Evolutionary conservation across 2,329 filamentous ascomycete species (phyloP), one percentile per base, ranked within the genome.

Genomic region (Neopestalotiopsis rosae): DNA sequence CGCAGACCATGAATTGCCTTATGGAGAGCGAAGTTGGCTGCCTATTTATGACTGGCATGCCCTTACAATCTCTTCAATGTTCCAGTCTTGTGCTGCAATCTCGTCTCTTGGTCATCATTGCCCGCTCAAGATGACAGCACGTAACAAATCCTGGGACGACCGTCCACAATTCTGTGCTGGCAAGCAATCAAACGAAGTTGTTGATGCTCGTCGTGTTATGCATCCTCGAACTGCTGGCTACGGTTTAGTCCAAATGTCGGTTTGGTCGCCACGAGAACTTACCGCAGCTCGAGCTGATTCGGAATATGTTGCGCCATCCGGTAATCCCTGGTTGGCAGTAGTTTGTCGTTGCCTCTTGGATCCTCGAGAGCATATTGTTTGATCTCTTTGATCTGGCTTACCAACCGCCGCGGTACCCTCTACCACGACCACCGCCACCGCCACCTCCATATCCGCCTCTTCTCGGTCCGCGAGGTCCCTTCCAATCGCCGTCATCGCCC

Each of bases 361-460:
- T 34, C 20, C 20, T 30, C 57, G 24, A 30, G 17, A 59, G 20
- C 57, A 9, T 20, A 6, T 9, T 7, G 3, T 7, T n/a, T 20
- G 45, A 20, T 28, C 7, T 13, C 20, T n/a, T 30, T 10, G 57
- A 28, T 59, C 57, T 59, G 7, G 13, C 32, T 64, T 61, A 87
- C 85, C 85, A 86, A 32, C 83, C 81, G n/a, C 83, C 82, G 2
- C 86, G 81, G 72, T 83, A 87, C 17, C 74, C 72, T 14, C 74
- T 71, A 67, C 87, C 81, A 20, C 83, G 81, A 61, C 80, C 85
- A 62, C 86, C 86, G 7, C 84, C 80, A 17, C 83, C 84, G 2
- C 85, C 87, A 56, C 88, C 85, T 63, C 85, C 87, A 2, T 85
- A 85, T 65, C 87, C 87, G 66, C 87, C 86, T 2, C 87, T 84